Percentiles rank a stretch among this genome's conserved stretches.
phyloP scores from a whole-genome alignment of 108 stramenopile species.

The Parietichytrium sp. region DNA sequence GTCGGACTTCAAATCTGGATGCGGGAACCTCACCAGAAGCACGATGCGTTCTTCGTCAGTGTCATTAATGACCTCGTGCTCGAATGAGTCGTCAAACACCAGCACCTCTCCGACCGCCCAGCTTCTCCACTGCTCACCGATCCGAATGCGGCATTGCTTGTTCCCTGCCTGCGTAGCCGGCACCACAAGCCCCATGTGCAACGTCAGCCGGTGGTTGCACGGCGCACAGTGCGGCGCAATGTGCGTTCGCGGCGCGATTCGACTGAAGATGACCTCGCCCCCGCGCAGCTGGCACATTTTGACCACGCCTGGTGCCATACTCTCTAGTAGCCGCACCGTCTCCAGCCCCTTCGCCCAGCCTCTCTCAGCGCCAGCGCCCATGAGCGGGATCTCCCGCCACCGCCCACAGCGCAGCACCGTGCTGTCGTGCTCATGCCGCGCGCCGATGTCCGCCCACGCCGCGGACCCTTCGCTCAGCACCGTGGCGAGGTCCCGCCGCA shows the following conservation, averaged over 20 bases:
- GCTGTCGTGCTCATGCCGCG: background rate
- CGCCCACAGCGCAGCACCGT: too few species aligned
- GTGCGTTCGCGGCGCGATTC: slow-evolving; percentile 62
- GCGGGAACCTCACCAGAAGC: slow-evolving; percentile 71
- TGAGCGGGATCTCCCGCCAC: background rate
- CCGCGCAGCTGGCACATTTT: slow-evolving; percentile 49
- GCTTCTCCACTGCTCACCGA: slow-evolving; percentile 62
- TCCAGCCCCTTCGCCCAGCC: background rate
- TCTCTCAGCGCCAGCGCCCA: background rate
- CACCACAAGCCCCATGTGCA: slow-evolving; percentile 71
- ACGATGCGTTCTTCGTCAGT: slow-evolving; percentile 63
- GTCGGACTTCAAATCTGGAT: slow-evolving; percentile 67
- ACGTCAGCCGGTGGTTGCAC: slow-evolving; percentile 73
- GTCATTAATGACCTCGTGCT: slow-evolving; percentile 75
- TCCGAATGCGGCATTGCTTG: slow-evolving; percentile 56
- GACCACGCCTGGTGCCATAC: background rate
- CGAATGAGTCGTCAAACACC: slow-evolving; percentile 78
- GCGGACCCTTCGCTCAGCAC: background rate
- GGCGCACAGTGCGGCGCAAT: slow-evolving; percentile 70
- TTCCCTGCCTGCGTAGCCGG: slow-evolving; percentile 40
- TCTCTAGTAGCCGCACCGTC: background rate
- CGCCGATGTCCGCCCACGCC: background rate
- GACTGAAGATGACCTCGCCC: slow-evolving; percentile 77
- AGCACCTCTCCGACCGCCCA: slow-evolving; percentile 71
- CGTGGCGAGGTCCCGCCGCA: background rate